A percentile compares a stretch with the other conserved stretches of the same genome.
Evolutionary conservation across 352 stramenopile genomes (phyloP).

Genomic region (Peronospora farinosa): DNA sequence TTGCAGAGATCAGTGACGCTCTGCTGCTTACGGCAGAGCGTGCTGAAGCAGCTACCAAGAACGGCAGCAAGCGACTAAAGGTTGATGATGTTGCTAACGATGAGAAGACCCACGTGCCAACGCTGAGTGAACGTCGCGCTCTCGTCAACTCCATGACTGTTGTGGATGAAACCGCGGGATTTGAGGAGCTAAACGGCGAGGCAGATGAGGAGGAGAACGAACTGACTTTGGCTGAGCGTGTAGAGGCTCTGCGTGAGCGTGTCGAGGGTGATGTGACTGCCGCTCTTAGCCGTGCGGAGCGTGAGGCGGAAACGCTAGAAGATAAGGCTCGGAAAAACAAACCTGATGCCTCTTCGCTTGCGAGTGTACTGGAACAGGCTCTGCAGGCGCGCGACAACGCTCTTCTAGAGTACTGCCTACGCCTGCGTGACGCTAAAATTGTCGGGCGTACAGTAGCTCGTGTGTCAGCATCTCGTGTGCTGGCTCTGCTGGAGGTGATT

Average conservation of each 20-base stretch:
- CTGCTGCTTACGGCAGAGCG: slow-evolving; percentile 48
- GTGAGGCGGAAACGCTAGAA: slow-evolving; percentile 33
- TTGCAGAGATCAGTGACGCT: slow-evolving; percentile 56
- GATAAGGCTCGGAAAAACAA: slow-evolving; percentile 33
- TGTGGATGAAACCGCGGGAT: slow-evolving; percentile 50
- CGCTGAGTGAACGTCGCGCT: slow-evolving; percentile 60
- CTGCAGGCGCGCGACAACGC: slow-evolving; percentile 84
- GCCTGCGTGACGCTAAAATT: slow-evolving; percentile 69
- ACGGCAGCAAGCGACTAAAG: slow-evolving; percentile 59
- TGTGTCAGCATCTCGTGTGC: slow-evolving; percentile 64
- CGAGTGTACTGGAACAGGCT: slow-evolving; percentile 75
- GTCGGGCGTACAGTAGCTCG: slow-evolving; percentile 71
- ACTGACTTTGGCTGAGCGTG: slow-evolving; percentile 64
- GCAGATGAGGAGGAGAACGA: slow-evolving; percentile 52
- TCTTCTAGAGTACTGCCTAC: slow-evolving; percentile 78
- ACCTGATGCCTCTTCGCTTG: slow-evolving; percentile 77
- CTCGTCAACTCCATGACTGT: slow-evolving; percentile 51
- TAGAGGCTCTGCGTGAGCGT: slow-evolving; percentile 69
- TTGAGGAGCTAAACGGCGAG: slow-evolving; percentile 48
- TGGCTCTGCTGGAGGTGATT: slow-evolving; percentile 70
- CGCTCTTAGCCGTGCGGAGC: slow-evolving; percentile 48
- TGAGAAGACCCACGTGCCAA: slow-evolving; percentile 65
- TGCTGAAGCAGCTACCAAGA: slow-evolving; percentile 28
- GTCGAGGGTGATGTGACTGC: slow-evolving; percentile 65
- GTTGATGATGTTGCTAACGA: slow-evolving; percentile 32